These are phyloP conservation scores for Coemansia sp. DNA, from an alignment of 371 early-diverging fungal genomes.

Conservation along the genomic window DNA sequence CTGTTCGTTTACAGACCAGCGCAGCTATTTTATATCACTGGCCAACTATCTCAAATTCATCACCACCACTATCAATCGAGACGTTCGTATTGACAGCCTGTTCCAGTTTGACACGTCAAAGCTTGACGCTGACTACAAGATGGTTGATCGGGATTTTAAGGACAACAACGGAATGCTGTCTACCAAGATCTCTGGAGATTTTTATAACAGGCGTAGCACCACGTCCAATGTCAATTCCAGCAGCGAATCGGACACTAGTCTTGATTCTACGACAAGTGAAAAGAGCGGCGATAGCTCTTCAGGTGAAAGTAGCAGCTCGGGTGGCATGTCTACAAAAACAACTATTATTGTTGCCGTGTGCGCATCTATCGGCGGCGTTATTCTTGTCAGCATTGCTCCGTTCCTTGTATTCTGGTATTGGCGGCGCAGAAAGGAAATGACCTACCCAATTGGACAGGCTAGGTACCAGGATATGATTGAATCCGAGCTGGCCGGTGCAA, in stretches of 20 bases:
- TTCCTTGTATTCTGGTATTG: constrained; percentile 9
- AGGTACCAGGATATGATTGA: constrained; percentile 15
- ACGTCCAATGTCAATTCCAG: not conserved
- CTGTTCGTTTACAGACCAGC: not conserved
- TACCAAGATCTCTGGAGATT: not conserved
- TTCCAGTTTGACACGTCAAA: too few relatives aligned
- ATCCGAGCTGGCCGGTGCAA: constrained; percentile 18
- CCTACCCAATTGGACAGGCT: constrained; percentile 5
- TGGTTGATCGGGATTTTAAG: not conserved
- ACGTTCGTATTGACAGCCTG: too few relatives aligned
- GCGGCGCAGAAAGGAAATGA: constrained; percentile 4
- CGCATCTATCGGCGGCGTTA: constrained; percentile 7
- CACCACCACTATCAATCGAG: too few relatives aligned
- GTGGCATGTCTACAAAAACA: not conserved
- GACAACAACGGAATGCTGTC: not conserved
- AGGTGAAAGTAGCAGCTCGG: too few relatives aligned
- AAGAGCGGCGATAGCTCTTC: not conserved
- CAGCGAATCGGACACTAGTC: not conserved
- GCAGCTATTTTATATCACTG: not conserved
- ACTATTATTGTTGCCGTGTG: constrained; percentile 1
- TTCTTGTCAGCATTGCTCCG: not conserved
- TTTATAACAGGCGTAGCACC: not conserved
- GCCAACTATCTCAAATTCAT: not conserved
- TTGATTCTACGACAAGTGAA: too few relatives aligned
- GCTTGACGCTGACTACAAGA: not conserved